A percentile compares a stretch with the other conserved stretches of the same genome.
These are phyloP conservation scores for Lasiosphaeria hispida DNA, from an alignment of 495 filamentous ascomycete species.

Conservation along the genomic window DNA sequence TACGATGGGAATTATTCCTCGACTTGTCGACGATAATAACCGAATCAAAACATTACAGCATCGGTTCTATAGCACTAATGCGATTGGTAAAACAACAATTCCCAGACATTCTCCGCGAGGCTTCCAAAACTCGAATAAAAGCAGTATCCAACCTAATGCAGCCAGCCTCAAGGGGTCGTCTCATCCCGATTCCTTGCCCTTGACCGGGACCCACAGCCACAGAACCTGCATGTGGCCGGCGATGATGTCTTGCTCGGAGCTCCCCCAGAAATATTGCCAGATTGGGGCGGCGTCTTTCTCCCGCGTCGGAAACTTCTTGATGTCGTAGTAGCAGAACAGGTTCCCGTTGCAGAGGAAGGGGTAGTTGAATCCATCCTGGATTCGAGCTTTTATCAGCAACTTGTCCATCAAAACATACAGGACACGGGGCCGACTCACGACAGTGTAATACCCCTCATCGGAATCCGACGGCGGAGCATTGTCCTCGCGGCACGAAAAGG, in stretches of 20 bases:
- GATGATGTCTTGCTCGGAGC: constrained; percentile 26
- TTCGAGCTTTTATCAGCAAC: neutral
- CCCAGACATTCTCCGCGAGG: no score
- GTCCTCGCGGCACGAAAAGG: constrained; percentile 25
- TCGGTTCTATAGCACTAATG: no score
- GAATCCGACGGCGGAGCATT: neutral
- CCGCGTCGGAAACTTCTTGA: constrained; percentile 16
- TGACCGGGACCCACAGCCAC: constrained; percentile 29
- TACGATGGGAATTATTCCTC: no score
- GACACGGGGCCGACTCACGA: constrained; percentile 19
- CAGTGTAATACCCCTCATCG: constrained; percentile 26
- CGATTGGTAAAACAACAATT: no score
- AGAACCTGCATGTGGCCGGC: constrained; percentile 31
- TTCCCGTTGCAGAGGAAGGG: constrained; percentile 38
- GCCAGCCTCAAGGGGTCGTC: no score
- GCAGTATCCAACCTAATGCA: no score
- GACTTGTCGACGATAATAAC: no score
- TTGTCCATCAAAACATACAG: constrained; percentile 1
- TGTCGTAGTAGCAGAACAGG: constrained; percentile 33
- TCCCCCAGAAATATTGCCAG: constrained; percentile 37
- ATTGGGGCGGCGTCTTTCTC: constrained; percentile 17
- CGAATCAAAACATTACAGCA: no score
- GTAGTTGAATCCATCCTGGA: constrained; percentile 27
- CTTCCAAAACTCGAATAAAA: no score
- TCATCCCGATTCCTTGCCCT: no score